Evolutionary conservation across 345 rosid species (phyloP).

Genomic region (Lumnitzera racemosa): DNA sequence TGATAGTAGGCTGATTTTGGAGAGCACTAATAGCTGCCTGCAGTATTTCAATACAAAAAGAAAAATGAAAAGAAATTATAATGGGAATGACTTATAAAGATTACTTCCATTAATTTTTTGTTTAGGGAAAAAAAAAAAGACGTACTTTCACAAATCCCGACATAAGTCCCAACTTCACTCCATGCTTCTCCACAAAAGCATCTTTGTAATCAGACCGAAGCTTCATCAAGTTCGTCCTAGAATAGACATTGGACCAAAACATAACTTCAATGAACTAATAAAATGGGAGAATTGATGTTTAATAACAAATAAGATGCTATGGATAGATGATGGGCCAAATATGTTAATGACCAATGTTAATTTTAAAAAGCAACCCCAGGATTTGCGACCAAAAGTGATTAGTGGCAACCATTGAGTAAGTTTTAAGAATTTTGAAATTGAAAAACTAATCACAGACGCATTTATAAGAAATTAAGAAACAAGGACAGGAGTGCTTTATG

Average conservation of each 20-base stretch:
- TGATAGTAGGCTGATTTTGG: slow-evolving; percentile 86
- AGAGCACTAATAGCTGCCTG: slow-evolving; percentile 99
- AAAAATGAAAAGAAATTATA: neutral
- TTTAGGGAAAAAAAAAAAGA: neutral
- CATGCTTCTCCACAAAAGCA: slow-evolving; percentile 91
- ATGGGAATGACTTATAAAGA: neutral
- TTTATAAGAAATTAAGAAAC: too few relatives aligned
- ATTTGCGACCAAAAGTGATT: too few relatives aligned
- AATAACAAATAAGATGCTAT: neutral
- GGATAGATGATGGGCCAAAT: too few relatives aligned
- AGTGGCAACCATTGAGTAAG: too few relatives aligned
- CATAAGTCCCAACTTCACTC: slow-evolving; percentile 96
- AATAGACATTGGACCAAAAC: slow-evolving; percentile 7
- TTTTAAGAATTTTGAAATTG: too few relatives aligned
- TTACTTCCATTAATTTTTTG: neutral
- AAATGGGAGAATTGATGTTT: neutral
- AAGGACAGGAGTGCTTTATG: too few relatives aligned
- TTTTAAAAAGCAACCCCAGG: too few relatives aligned
- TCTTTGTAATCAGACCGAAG: slow-evolving; percentile 96
- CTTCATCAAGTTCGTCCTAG: slow-evolving; percentile 97
- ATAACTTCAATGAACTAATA: neutral
- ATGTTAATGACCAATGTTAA: too few relatives aligned
- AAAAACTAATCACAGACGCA: too few relatives aligned
- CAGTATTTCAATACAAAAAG: slow-evolving; percentile 6
- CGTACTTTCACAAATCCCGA: slow-evolving; percentile 90